Conservation (phyloP, 345 rosid species). For the Salix udensis region DNA sequence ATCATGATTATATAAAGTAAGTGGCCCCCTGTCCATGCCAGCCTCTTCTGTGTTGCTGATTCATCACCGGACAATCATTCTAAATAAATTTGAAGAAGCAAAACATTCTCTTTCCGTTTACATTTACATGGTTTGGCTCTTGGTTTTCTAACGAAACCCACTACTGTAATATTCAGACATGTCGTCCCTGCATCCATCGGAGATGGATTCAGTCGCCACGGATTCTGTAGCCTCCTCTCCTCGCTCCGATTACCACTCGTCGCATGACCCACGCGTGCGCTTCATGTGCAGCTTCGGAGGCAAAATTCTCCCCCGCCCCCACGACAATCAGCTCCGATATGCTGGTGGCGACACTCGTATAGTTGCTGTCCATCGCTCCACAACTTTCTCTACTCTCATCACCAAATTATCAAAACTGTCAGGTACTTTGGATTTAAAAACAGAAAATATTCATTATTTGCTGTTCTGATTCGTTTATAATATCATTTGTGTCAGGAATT, state of each 20-base stretch:
- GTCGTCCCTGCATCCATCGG: slow-evolving; percentile 59
- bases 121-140: too few relatives aligned
- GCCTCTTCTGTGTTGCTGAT: too few relatives aligned
- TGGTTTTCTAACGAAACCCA: background rate
- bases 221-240: slow-evolving; percentile 77
- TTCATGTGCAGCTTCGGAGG: slow-evolving; percentile 98
- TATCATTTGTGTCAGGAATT: slow-evolving; percentile 36
- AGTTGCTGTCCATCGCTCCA: slow-evolving; percentile 69
- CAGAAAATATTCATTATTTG: background rate
- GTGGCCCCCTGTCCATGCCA: background rate
- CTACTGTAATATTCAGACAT: slow-evolving; percentile 14
- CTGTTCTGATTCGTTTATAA: background rate
- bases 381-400: slow-evolving; percentile 55
- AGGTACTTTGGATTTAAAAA: slow-evolving; percentile 27
- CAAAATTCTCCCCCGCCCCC: slow-evolving; percentile 92
- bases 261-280: slow-evolving; percentile 49
- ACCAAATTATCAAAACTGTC: slow-evolving; percentile 74
- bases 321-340: slow-evolving; percentile 86
- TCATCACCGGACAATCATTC: too few relatives aligned
- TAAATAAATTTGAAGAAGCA: background rate
- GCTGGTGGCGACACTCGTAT: slow-evolving; percentile 96
- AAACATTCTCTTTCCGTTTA: too few relatives aligned
- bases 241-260: slow-evolving; percentile 56
- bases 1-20: background rate
- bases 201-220: slow-evolving; percentile 51